Base-by-base conservation (phyloP, 306 rosid genomes). In the Macrotyloma uniflorum region DNA sequence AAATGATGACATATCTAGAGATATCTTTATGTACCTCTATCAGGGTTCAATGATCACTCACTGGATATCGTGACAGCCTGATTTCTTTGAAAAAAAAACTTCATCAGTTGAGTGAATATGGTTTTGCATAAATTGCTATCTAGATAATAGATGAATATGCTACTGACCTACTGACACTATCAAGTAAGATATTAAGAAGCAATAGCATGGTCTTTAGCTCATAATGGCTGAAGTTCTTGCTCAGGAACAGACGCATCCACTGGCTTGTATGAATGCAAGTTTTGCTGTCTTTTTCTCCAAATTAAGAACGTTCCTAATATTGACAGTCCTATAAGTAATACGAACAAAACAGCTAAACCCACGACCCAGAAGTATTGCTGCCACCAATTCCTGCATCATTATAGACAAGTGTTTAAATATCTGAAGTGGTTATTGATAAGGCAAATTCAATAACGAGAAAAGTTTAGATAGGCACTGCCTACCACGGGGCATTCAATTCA, bases 211-310 rank as follows among this genome's bases (percentile, higher is more conserved):
- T 10, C 49, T 47, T 42, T 42, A 7, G 86, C 86, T 92, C 86
- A 90, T 32, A 94, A 71, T 16, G 97, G 93, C 86, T 89, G 98
- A 40, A 95, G 98, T 78, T 95, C 98, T 81, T 90, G 95, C 89
- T 95, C 98, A 0, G 93, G 88, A 74, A 59, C 83, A 59, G 74
- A 86, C 46, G 2, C 90, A 83, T 86, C 53, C 35, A 94, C 97
- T 12, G 96, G 97, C 87, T 88, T 89, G 85, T 95, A 95, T 13
- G 89, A 51, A 75, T 81, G 85, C 67, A 45, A 6, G 4, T 79
- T 65, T 78, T 81, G 86, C 71, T 82, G 92, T 70, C 86, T 84
- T 32, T 67, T 83, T 86, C 89, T 94, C 93, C 87, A 89, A 47
- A 90, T 63, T 79, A 89, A 75, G 87, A 91, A 89, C 51, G 85